These are phyloP conservation scores for Saccharomycopsis selenospora DNA, from an alignment of 805 yeast species.

Conservation along the genomic window DNA sequence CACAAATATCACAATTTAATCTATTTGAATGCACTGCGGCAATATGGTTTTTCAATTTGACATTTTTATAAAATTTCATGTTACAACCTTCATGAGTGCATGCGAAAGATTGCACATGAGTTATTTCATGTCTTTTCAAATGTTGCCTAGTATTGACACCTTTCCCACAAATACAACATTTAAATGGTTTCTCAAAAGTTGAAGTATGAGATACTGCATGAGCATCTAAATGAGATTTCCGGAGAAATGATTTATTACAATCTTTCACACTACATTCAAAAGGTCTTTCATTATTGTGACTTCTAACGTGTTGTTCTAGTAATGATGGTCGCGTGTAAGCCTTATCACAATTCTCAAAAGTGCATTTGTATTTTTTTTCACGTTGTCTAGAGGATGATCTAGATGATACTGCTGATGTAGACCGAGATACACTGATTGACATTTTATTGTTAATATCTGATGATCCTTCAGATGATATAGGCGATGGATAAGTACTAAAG, in stretches of 20 bases:
- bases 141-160: conserved; percentile 81
- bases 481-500: not conserved
- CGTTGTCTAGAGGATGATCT: conserved; percentile 36
- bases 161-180: conserved; percentile 69
- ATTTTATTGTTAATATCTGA: too few relatives aligned
- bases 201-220: conserved; percentile 59
- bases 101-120: conserved; percentile 61
- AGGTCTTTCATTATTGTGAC: conserved; percentile 76
- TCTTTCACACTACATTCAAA: conserved; percentile 46
- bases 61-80: conserved; percentile 66
- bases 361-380: conserved; percentile 58
- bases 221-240: conserved; percentile 74
- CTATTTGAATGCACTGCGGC: conserved; percentile 49
- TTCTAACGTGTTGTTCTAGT: conserved; percentile 69
- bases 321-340: conserved; percentile 76
- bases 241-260: conserved; percentile 60
- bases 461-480: too few relatives aligned
- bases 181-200: conserved; percentile 54
- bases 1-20: conserved; percentile 56
- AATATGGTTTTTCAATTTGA: conserved; percentile 67
- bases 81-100: conserved; percentile 59
- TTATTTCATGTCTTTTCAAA: conserved; percentile 69
- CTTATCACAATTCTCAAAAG: conserved; percentile 60
- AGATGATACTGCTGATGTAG: conserved; percentile 5
- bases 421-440: not conserved